These are phyloP conservation scores for Pinus tabuliformis DNA, from an alignment of 75 land plant genomes.

Conservation along the genomic window DNA sequence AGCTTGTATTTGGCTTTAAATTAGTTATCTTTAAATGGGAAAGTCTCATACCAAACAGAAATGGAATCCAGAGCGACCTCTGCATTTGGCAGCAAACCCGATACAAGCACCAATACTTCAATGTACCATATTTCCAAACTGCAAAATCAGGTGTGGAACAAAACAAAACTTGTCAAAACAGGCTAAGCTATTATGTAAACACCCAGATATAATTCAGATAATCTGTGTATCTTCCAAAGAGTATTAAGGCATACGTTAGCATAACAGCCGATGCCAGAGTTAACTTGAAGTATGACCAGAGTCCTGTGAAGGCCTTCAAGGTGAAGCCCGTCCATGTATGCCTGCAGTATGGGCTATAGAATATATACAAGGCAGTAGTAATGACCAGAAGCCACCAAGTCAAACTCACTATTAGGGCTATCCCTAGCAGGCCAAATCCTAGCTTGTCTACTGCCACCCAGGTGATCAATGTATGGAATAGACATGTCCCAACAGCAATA, in stretches of 20 bases:
- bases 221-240: no score
- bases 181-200: no score
- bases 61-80: conserved; percentile 28
- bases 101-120: conserved; percentile 37
- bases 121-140: conserved; percentile 53
- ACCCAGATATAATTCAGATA: no score
- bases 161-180: no score
- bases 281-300: conserved; percentile 35
- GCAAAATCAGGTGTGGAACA: neutral
- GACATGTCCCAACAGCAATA: conserved; percentile 11
- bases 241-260: conserved; percentile 21
- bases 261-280: conserved; percentile 43
- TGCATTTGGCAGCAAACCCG: conserved; percentile 47
- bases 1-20: no score
- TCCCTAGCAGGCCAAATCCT: conserved; percentile 22
- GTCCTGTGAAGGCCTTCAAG: conserved; percentile 22
- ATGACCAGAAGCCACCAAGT: conserved; percentile 21
- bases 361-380: conserved; percentile 11
- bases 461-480: conserved; percentile 13
- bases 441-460: conserved; percentile 26
- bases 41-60: conserved; percentile 18
- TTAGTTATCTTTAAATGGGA: no score
- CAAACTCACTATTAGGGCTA: conserved; percentile 19
- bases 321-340: conserved; percentile 31
- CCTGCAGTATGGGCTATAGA: conserved; percentile 17